Percentiles rank a stretch among this genome's conserved stretches.
Conservation (phyloP, 2,329 filamentous ascomycete species). For the Conoideocrella luteorostrata region DNA sequence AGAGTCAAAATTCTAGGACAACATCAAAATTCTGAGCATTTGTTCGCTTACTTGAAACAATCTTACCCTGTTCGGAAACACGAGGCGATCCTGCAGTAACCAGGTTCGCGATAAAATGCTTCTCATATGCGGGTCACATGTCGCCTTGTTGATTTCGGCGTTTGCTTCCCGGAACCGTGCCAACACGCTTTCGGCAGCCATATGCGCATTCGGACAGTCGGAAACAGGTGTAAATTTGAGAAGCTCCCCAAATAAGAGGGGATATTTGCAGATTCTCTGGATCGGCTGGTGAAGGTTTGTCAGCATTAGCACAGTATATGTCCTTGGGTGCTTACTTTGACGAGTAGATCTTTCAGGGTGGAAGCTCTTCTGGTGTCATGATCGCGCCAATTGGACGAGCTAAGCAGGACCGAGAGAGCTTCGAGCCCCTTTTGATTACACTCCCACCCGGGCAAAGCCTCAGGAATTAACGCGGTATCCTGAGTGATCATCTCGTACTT, state of each 20-base stretch:
- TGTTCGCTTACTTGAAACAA: not conserved
- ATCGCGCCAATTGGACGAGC: conserved; percentile 59
- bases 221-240: conserved; percentile 74
- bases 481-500: conserved; percentile 83
- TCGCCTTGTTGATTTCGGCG: conserved; percentile 76
- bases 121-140: conserved; percentile 65
- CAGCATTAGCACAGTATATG: not conserved
- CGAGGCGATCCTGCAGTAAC: conserved; percentile 74
- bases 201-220: conserved; percentile 79
- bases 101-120: conserved; percentile 73
- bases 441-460: conserved; percentile 66
- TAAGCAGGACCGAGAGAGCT: conserved; percentile 67
- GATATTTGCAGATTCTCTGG: conserved; percentile 87
- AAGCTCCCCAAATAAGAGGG: conserved; percentile 77
- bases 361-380: conserved; percentile 66
- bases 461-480: conserved; percentile 64
- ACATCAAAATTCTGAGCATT: not conserved
- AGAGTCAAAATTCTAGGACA: conserved; percentile 39
- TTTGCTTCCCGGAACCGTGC: conserved; percentile 68
- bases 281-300: conserved; percentile 58
- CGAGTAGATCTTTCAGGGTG: conserved; percentile 77
- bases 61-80: conserved; percentile 65
- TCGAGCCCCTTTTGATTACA: conserved; percentile 82
- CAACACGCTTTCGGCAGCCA: conserved; percentile 69
- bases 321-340: conserved; percentile 57